phyloP scores from a whole-genome alignment of 768 basidiomycete species.

The Boletus sp. region DNA sequence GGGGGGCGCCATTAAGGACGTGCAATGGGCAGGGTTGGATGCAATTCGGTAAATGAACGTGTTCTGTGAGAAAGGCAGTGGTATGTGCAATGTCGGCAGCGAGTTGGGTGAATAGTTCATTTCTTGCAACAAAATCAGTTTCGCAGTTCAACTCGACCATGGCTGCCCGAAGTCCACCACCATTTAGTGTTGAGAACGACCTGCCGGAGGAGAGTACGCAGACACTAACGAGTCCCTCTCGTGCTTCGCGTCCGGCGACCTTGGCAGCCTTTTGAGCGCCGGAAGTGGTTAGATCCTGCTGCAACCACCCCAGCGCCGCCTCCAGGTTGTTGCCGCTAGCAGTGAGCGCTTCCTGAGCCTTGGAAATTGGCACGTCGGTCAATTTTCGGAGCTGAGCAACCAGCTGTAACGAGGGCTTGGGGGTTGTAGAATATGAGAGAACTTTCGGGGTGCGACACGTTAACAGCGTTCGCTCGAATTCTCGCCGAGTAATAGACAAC shows the following conservation, averaged over 20 bases:
- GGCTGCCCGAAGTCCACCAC: conserved; percentile 63
- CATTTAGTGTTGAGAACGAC: conserved; percentile 34
- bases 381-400: conserved; percentile 83
- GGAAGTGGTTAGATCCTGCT: conserved; percentile 64
- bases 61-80: conserved; percentile 65
- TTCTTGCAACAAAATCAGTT: conserved; percentile 93
- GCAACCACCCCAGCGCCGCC: conserved; percentile 76
- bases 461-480: neutral
- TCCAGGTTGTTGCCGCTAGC: conserved; percentile 71
- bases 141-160: conserved; percentile 95
- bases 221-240: conserved; percentile 78
- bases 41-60: conserved; percentile 27
- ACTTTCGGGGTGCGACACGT: neutral
- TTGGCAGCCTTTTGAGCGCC: conserved; percentile 84
- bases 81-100: conserved; percentile 81
- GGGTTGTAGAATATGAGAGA: conserved; percentile 49
- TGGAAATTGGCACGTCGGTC: conserved; percentile 77
- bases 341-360: conserved; percentile 84
- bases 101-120: conserved; percentile 73
- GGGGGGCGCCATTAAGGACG: conserved; percentile 56
- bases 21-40: conserved; percentile 54
- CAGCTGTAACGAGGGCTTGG: conserved; percentile 68
- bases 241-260: conserved; percentile 67
- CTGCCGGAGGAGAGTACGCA: conserved; percentile 66
- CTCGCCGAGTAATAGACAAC: conserved; percentile 3